Evolutionary conservation across 345 rosid genomes (phyloP).

Genomic region (Salix purpurea): DNA sequence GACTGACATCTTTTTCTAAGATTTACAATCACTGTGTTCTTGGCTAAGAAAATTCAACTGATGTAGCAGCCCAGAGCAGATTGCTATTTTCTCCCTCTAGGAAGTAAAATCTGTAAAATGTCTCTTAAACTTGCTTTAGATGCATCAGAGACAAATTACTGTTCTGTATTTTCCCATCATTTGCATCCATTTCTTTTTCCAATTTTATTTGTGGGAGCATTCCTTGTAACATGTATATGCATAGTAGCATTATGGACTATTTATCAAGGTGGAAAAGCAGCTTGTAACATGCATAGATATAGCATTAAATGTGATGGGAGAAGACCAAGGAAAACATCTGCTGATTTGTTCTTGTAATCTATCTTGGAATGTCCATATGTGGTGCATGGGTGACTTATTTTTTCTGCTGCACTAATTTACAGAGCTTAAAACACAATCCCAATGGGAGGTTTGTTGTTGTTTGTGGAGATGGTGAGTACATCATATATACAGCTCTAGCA

Average conservation of each 20-base stretch:
- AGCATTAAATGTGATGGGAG: background rate
- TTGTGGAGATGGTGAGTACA: slow-evolving; percentile 98
- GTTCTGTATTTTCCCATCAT: background rate
- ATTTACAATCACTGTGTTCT: background rate
- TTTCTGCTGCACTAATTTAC: slow-evolving; percentile 11
- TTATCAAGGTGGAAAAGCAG: background rate
- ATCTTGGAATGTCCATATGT: background rate
- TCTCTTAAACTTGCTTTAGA: background rate
- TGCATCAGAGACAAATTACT: background rate
- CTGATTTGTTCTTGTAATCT: background rate
- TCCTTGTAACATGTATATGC: background rate
- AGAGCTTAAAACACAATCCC: slow-evolving; percentile 98
- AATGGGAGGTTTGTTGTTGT: slow-evolving; percentile 98
- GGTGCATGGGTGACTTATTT: slow-evolving; percentile 1
- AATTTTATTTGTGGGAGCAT: background rate
- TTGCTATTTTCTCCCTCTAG: background rate
- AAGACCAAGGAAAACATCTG: background rate
- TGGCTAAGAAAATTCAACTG: background rate
- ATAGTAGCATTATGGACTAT: background rate
- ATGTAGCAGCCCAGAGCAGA: background rate
- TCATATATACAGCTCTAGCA: slow-evolving; percentile 95
- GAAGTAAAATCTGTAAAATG: background rate
- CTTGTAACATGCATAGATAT: background rate
- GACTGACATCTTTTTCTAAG: background rate
- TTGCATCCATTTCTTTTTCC: background rate